A percentile compares a stretch with the other conserved stretches of the same genome.
Evolutionary conservation across 208 protist genomes (phyloP).

Genomic region (Borovskyia barvae): DNA sequence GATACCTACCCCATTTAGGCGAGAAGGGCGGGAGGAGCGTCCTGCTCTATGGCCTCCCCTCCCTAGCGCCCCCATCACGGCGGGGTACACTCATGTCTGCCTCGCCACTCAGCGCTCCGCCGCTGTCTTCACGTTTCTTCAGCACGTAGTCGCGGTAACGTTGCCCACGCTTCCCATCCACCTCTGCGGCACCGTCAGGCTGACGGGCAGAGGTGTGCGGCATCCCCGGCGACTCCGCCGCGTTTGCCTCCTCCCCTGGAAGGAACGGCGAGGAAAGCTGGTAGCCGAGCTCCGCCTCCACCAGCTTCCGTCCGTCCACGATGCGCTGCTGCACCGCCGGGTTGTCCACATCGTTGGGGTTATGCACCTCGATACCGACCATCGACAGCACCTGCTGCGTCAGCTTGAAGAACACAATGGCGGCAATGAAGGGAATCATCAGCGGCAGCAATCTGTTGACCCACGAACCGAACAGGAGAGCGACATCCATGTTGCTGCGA

Average conservation of each 20-base stretch:
- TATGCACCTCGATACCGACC: slow-evolving; percentile 78
- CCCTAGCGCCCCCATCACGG: not conserved
- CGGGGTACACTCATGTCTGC: not conserved
- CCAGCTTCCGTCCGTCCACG: slow-evolving; percentile 66
- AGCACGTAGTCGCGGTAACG: slow-evolving; percentile 79
- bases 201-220: too few species aligned
- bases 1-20: too few species aligned
- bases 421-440: slow-evolving; percentile 82
- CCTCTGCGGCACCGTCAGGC: slow-evolving; percentile 1
- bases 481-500: slow-evolving; percentile 87
- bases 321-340: slow-evolving; percentile 78
- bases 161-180: slow-evolving; percentile 31
- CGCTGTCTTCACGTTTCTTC: slow-evolving; percentile 27
- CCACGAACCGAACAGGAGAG: slow-evolving; percentile 63
- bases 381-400: slow-evolving; percentile 56
- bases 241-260: slow-evolving; percentile 26
- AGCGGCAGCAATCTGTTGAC: slow-evolving; percentile 87
- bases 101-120: not conserved
- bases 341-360: slow-evolving; percentile 69
- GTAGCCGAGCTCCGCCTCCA: slow-evolving; percentile 68
- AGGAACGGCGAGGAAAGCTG: slow-evolving; percentile 52
- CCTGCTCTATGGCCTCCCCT: slow-evolving; percentile 3
- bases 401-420: slow-evolving; percentile 70
- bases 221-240: slow-evolving; percentile 7
- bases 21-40: too few species aligned